These are phyloP conservation scores for Camellia japonica DNA, from an alignment of 148 eudicot genomes.

Conservation along the genomic window DNA sequence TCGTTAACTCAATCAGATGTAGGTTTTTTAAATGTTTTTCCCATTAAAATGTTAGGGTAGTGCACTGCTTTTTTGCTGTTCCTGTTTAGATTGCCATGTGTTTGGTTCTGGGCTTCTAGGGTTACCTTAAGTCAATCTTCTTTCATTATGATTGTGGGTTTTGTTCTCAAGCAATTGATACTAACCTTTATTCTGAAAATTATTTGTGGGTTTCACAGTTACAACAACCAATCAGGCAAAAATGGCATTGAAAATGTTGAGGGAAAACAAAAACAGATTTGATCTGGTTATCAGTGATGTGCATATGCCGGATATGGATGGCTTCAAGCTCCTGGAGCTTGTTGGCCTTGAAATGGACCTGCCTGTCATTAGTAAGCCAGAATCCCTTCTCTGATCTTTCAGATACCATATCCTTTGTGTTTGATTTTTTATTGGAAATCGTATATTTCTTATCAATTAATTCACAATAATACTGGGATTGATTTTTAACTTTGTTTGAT, in stretches of 20 bases:
- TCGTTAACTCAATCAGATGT: background rate
- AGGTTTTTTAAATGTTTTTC: background rate
- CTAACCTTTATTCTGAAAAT: background rate
- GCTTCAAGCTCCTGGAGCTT: constrained; percentile 84
- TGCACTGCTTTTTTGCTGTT: background rate
- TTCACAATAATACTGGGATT: background rate
- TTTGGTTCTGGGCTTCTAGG: background rate
- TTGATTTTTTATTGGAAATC: background rate
- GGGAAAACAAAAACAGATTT: constrained; percentile 54
- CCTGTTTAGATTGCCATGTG: background rate
- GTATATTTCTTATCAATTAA: background rate
- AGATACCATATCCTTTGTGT: constrained; percentile 4
- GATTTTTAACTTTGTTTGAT: background rate
- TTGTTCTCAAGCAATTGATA: background rate
- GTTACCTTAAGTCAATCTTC: background rate
- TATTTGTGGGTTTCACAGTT: constrained; percentile 41
- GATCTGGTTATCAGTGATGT: constrained; percentile 77
- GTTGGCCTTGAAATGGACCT: constrained; percentile 87
- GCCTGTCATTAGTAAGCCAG: constrained; percentile 79
- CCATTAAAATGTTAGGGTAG: background rate
- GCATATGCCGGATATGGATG: constrained; percentile 97
- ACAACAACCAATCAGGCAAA: constrained; percentile 59
- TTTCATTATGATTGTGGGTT: background rate
- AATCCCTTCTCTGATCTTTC: constrained; percentile 6
- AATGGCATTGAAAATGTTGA: constrained; percentile 61